Evolutionary conservation across 2,329 filamentous ascomycete genomes (phyloP).

Genomic region (Dactylellina haptotyla): DNA sequence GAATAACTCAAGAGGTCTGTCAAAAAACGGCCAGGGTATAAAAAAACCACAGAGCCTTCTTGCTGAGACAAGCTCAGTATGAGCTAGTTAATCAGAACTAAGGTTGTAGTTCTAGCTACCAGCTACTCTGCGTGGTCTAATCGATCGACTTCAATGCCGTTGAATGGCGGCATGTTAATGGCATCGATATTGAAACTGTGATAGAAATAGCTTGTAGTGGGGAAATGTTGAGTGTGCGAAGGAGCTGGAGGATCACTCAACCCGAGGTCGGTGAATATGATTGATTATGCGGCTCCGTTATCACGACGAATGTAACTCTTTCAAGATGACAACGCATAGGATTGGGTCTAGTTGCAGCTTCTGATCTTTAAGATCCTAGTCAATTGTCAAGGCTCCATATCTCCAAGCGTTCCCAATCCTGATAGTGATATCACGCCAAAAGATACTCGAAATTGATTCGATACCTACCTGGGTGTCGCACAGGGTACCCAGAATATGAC

Average conservation of each 20-base stretch:
- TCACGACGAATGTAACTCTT: constrained; percentile 18
- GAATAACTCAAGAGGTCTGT: constrained; percentile 45
- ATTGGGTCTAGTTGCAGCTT: constrained; percentile 42
- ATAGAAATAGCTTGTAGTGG: neutral
- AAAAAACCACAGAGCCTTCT: constrained; percentile 13
- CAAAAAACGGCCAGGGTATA: constrained; percentile 38
- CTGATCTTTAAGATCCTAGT: constrained; percentile 22
- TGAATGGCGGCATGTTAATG: neutral
- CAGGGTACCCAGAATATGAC: constrained; percentile 30
- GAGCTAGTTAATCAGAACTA: neutral
- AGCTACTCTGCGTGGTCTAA: too few relatives aligned
- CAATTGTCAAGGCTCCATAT: constrained; percentile 37
- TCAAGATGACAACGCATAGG: constrained; percentile 46
- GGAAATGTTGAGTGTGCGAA: neutral
- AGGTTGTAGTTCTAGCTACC: neutral
- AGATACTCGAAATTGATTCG: constrained; percentile 28
- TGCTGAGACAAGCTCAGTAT: constrained; percentile 9
- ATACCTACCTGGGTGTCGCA: constrained; percentile 30
- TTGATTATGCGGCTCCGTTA: constrained; percentile 27
- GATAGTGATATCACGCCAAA: constrained; percentile 47
- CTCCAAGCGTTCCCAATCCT: constrained; percentile 20
- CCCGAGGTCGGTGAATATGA: neutral
- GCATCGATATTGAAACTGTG: neutral
- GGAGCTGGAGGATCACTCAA: neutral
- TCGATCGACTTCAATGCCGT: neutral